A percentile compares a stretch with the other conserved stretches of the same genome.
phyloP scores from a whole-genome alignment of 441 rosid species.

The Gossypium davidsonii region DNA sequence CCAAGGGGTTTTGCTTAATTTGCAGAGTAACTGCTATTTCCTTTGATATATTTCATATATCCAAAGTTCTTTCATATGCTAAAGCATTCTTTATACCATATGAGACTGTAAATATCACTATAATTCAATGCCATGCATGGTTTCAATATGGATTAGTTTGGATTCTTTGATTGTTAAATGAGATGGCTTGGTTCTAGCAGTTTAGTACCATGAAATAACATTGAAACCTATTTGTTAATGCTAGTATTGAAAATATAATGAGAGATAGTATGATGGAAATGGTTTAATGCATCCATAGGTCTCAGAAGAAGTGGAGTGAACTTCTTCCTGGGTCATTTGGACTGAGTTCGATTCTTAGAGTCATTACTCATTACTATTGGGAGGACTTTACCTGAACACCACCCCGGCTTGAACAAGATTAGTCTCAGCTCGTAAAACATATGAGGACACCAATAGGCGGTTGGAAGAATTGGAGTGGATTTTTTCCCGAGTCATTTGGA shows the following conservation, averaged over 20 bases:
- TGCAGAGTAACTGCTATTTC: neutral
- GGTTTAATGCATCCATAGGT: too few species aligned
- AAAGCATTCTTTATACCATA: neutral
- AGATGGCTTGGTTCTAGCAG: neutral
- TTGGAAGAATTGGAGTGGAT: too few species aligned
- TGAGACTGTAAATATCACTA: neutral
- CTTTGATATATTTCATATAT: neutral
- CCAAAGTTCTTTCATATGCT: neutral
- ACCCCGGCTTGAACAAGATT: too few species aligned
- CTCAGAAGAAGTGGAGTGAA: too few species aligned
- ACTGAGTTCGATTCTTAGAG: too few species aligned
- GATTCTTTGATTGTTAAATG: slow-evolving; percentile 6
- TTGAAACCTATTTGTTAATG: neutral
- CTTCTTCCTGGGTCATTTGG: too few species aligned
- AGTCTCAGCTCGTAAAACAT: too few species aligned
- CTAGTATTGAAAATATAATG: neutral
- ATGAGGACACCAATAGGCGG: too few species aligned
- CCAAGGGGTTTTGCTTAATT: neutral
- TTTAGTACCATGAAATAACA: neutral
- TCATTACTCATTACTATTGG: too few species aligned
- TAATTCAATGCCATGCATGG: neutral
- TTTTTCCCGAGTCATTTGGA: too few species aligned
- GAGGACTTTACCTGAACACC: too few species aligned
- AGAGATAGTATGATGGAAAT: too few species aligned
- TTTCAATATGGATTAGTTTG: neutral